These are phyloP conservation scores for sunflower (Helianthus annuus) DNA, from an alignment of 129 eudicot species.

Conservation along the genomic window HanXRQr2.0-SUNRISE NC_035433.2:55764025-55764524, in stretches of 20 bases:
- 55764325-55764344: not conserved
- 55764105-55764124: no score
- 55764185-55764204: constrained; percentile 37
- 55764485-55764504: not conserved
- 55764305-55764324: not conserved
- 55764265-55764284: constrained; percentile 13
- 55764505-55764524: not conserved
- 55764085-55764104: no score
- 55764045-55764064: no score
- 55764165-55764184: constrained; percentile 26
- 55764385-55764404: not conserved
- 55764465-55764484: no score
- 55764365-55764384: no score
- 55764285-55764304: no score
- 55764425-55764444: no score
- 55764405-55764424: not conserved
- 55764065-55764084: no score
- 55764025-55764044: no score
- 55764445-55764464: not conserved
- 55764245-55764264: not conserved
- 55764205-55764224: constrained; percentile 16
- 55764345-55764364: no score
- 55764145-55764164: no score
- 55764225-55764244: constrained; percentile 12
- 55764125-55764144: constrained; percentile 1